phyloP scores from a whole-genome alignment of 2,329 filamentous ascomycete species.

The Cadophora malorum region DNA sequence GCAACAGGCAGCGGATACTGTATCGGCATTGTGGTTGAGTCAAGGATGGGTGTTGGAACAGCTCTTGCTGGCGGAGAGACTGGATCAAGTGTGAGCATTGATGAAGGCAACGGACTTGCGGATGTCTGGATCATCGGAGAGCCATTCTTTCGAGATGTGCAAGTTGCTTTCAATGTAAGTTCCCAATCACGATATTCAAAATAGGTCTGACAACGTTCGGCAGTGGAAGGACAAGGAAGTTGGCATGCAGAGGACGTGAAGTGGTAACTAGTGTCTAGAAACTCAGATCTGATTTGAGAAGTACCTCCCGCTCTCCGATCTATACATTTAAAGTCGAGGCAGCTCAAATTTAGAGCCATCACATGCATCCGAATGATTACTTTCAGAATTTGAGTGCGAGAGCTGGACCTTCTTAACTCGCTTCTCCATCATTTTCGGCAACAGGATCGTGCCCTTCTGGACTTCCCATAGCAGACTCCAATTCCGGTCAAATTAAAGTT shows the following conservation, averaged over 20 bases:
- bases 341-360: not conserved
- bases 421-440: not conserved
- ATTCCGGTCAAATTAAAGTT: not conserved
- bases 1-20: constrained; percentile 36
- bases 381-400: not conserved
- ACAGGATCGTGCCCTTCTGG: not conserved
- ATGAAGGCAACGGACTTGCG: constrained; percentile 29
- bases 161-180: constrained; percentile 39
- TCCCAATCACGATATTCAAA: not conserved
- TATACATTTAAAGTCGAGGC: not conserved
- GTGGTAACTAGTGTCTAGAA: not conserved
- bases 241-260: constrained; percentile 21
- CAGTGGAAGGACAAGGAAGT: constrained; percentile 26
- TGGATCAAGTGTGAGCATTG: not conserved
- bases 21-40: constrained; percentile 35
- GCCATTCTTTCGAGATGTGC: constrained; percentile 39
- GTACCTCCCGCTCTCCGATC: no score
- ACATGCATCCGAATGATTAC: not conserved
- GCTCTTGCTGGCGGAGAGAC: constrained; percentile 6
- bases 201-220: not conserved
- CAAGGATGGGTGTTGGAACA: constrained; percentile 29
- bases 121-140: constrained; percentile 39
- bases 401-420: no score
- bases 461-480: not conserved
- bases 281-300: not conserved